Conservation (phyloP, 75 land plant genomes). For the Isoetes taiwanensis region DNA sequence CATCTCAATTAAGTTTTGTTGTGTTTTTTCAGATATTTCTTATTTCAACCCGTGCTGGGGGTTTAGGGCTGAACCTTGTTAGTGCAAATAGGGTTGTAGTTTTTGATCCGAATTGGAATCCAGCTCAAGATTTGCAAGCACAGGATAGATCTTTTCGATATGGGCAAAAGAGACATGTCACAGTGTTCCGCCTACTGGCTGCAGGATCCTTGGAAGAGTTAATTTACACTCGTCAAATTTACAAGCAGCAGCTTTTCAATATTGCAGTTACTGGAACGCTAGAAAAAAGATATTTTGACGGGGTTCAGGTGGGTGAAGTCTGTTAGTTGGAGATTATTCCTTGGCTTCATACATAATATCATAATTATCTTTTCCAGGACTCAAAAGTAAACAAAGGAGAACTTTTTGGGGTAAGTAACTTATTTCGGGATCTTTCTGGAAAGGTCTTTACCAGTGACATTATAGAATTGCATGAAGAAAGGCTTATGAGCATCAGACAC, state of each 20-base stretch:
- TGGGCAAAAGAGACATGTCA: conserved; percentile 87
- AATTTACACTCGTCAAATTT: conserved; percentile 76
- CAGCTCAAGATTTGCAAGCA: conserved; percentile 84
- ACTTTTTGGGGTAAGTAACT: conserved; percentile 84
- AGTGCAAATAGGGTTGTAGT: conserved; percentile 96
- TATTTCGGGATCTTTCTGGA: conserved; percentile 75
- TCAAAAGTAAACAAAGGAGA: conserved; percentile 84
- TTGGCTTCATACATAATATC: not conserved
- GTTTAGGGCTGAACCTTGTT: conserved; percentile 81
- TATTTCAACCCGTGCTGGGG: conserved; percentile 91
- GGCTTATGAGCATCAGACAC: conserved; percentile 13
- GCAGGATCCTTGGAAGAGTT: conserved; percentile 96
- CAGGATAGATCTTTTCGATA: conserved; percentile 90
- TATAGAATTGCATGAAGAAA: conserved; percentile 54
- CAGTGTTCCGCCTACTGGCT: conserved; percentile 78
- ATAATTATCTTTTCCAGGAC: conserved; percentile 37
- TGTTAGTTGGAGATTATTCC: not conserved
- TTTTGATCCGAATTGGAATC: conserved; percentile 98
- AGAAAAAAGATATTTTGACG: conserved; percentile 94
- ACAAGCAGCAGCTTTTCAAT: conserved; percentile 89
- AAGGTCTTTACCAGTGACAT: conserved; percentile 87
- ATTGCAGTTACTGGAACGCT: conserved; percentile 88
- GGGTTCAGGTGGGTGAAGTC: conserved; percentile 60
- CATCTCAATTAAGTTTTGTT: not conserved
- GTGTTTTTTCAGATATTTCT: conserved; percentile 55